Evolutionary conservation across 2,329 filamentous ascomycete genomes (phyloP).

Genomic region (Davidsoniella virescens): DNA sequence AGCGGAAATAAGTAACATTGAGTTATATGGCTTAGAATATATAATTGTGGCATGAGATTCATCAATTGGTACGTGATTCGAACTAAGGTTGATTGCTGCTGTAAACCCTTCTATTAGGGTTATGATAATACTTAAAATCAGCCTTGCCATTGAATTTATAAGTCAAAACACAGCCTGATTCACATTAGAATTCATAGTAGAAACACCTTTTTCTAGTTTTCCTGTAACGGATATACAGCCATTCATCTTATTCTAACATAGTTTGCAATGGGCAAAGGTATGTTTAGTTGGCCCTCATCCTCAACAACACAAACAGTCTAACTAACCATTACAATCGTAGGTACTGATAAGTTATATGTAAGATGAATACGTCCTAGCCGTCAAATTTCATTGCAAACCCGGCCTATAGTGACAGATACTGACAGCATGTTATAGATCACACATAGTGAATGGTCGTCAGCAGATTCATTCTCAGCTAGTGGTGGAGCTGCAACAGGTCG

Average conservation of each 20-base stretch:
- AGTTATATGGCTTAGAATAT: no score
- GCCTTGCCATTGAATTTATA: neutral
- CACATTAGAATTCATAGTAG: no score
- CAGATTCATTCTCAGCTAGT: slow-evolving; percentile 73
- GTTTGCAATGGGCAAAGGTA: slow-evolving; percentile 14
- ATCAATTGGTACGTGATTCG: no score
- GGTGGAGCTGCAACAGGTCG: slow-evolving; percentile 50
- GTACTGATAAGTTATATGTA: slow-evolving; percentile 31
- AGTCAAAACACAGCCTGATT: no score
- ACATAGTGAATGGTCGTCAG: slow-evolving; percentile 92
- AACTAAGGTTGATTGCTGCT: no score
- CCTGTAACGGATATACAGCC: neutral
- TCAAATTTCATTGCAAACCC: neutral
- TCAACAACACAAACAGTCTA: no score
- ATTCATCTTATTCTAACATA: neutral
- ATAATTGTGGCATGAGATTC: no score
- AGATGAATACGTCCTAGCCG: neutral
- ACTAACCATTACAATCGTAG: slow-evolving; percentile 13
- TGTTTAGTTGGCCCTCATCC: neutral
- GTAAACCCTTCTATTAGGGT: no score
- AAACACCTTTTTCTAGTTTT: neutral
- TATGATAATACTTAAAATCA: neutral
- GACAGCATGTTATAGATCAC: slow-evolving; percentile 44
- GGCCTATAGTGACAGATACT: neutral
- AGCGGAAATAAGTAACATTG: no score